phyloP scores from a whole-genome alignment of 164 flowering plant species.

The Aristolochia californica region DNA sequence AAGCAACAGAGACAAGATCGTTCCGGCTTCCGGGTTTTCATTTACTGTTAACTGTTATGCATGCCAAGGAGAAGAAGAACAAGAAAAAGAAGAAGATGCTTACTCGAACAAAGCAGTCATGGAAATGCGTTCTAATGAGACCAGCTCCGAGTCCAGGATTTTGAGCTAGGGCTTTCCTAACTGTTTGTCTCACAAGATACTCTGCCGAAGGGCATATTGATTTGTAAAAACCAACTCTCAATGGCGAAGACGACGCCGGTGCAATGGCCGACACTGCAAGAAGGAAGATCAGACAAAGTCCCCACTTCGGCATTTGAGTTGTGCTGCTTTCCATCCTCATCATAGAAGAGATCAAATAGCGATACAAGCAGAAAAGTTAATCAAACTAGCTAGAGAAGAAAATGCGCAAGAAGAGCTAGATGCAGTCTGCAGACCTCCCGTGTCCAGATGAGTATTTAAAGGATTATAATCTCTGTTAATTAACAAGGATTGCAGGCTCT shows the following conservation, averaged over 20 bases:
- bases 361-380: too few relatives aligned
- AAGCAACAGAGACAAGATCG: too few relatives aligned
- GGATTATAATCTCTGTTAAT: too few relatives aligned
- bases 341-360: neutral
- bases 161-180: slow-evolving; percentile 25
- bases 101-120: slow-evolving; percentile 66
- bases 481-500: neutral
- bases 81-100: neutral
- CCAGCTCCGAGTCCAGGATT: slow-evolving; percentile 52
- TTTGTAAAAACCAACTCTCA: slow-evolving; percentile 11
- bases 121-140: slow-evolving; percentile 56
- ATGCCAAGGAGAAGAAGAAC: neutral
- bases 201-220: slow-evolving; percentile 19
- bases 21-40: too few relatives aligned
- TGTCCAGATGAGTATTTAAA: neutral
- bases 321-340: neutral
- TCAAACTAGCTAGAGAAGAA: neutral
- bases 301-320: neutral
- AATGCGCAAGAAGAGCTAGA: neutral
- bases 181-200: slow-evolving; percentile 18
- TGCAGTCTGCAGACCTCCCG: neutral
- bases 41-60: too few relatives aligned
- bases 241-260: neutral
- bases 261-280: too few relatives aligned
- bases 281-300: neutral